Evolutionary conservation across 2,329 filamentous ascomycete genomes (phyloP).

Genomic region (Pyricularia sp.): DNA sequence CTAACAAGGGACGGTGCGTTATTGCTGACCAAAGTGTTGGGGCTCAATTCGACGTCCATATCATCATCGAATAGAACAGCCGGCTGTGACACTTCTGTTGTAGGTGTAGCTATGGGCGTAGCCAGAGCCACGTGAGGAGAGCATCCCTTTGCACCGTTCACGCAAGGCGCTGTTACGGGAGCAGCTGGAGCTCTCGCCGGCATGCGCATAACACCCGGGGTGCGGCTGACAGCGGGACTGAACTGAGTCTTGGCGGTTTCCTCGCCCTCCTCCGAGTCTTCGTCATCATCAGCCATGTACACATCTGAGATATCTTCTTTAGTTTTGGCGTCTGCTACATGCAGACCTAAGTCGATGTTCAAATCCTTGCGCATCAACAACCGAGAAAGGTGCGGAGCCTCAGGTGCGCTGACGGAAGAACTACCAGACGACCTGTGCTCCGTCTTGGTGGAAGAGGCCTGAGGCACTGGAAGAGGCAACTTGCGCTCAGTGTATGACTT

Average conservation of each 20-base stretch:
- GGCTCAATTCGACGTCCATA: conserved; percentile 52
- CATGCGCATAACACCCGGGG: conserved; percentile 39
- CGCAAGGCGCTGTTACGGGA: conserved; percentile 25
- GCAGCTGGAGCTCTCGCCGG: conserved; percentile 43
- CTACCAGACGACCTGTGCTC: conserved; percentile 9
- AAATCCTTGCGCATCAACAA: conserved; percentile 51
- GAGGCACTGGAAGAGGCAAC: conserved; percentile 21
- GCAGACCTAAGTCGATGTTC: conserved; percentile 42
- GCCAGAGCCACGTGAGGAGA: conserved; percentile 25
- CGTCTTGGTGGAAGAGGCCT: neutral
- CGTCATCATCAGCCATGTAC: conserved; percentile 21
- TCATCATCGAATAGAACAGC: conserved; percentile 33
- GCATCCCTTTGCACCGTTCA: conserved; percentile 45
- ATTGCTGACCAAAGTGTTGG: conserved; percentile 57
- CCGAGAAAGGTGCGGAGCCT: conserved; percentile 54
- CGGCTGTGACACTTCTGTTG: conserved; percentile 14
- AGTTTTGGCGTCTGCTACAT: conserved; percentile 46
- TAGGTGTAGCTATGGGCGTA: conserved; percentile 23
- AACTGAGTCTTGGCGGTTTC: conserved; percentile 7
- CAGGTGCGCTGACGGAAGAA: conserved; percentile 38
- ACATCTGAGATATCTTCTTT: conserved; percentile 34
- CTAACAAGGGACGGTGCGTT: conserved; percentile 69
- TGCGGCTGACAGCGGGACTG: conserved; percentile 12
- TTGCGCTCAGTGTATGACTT: conserved; percentile 38
- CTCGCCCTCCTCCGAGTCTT: conserved; percentile 39